A percentile compares a stretch with the other conserved stretches of the same genome.
Conservation (phyloP, 129 eudicot genomes). For the Centaurea solstitialis region DNA sequence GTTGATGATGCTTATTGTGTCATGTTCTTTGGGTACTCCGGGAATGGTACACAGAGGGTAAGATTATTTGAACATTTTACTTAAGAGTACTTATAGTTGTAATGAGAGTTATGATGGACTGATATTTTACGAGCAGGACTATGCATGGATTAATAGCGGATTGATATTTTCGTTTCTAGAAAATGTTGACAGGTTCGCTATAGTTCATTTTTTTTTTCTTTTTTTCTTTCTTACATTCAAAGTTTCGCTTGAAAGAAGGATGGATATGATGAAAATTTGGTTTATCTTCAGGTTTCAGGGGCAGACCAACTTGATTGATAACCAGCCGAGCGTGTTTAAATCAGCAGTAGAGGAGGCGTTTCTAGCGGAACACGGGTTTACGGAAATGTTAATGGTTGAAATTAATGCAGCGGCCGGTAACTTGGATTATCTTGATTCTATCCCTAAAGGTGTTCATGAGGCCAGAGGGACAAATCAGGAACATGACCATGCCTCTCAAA, state of each 20-base stretch:
- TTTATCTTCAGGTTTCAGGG: constrained; percentile 75
- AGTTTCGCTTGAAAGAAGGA: neutral
- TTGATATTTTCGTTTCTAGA: constrained; percentile 82
- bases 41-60: constrained; percentile 92
- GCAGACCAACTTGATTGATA: constrained; percentile 74
- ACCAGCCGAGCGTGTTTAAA: constrained; percentile 73
- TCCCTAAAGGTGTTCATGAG: constrained; percentile 57
- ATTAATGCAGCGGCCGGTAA: constrained; percentile 92
- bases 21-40: constrained; percentile 90
- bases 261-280: constrained; percentile 9
- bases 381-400: constrained; percentile 88
- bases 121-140: constrained; percentile 59
- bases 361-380: constrained; percentile 87
- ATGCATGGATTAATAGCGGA: constrained; percentile 80
- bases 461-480: constrained; percentile 55
- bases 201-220: constrained; percentile 9
- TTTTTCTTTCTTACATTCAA: constrained; percentile 11
- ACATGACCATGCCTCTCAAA: constrained; percentile 41
- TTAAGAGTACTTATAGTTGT: neutral
- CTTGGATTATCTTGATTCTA: constrained; percentile 56
- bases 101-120: constrained; percentile 7
- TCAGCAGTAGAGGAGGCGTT: constrained; percentile 97
- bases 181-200: constrained; percentile 71
- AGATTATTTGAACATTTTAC: constrained; percentile 1
- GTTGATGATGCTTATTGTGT: constrained; percentile 69